A percentile compares a stretch with the other conserved stretches of the same genome.
Evolutionary conservation across 2,329 filamentous ascomycete genomes (phyloP).

Genomic region (Erysiphe pulchra): DNA sequence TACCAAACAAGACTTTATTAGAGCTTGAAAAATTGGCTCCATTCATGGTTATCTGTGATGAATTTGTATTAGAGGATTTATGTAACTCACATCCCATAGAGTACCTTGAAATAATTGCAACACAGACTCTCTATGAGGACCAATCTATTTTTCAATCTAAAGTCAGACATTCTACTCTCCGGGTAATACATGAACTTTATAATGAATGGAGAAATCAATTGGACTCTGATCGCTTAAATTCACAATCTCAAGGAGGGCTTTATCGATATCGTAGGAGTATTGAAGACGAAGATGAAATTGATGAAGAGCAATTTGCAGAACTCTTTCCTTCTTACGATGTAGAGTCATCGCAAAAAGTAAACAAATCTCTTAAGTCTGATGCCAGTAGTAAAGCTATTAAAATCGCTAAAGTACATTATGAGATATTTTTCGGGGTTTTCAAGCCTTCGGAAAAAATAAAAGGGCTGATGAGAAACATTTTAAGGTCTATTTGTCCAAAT

Average conservation of each 20-base stretch:
- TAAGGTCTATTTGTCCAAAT: slow-evolving; percentile 7
- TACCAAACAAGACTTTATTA: slow-evolving; percentile 2
- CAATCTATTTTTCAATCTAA: slow-evolving; percentile 16
- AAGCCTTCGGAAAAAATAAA: slow-evolving; percentile 8
- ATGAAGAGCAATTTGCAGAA: slow-evolving; percentile 49
- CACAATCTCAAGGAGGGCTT: slow-evolving; percentile 46
- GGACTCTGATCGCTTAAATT: slow-evolving; percentile 47
- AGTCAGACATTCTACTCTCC: slow-evolving; percentile 30
- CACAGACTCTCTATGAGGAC: slow-evolving; percentile 23
- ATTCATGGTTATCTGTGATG: slow-evolving; percentile 23
- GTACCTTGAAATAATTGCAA: slow-evolving; percentile 23
- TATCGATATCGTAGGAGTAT: slow-evolving; percentile 63
- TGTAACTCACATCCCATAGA: slow-evolving; percentile 16
- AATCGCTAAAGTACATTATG: slow-evolving; percentile 32
- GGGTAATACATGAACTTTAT: slow-evolving; percentile 48
- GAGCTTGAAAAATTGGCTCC: slow-evolving; percentile 23
- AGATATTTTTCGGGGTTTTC: slow-evolving; percentile 13
- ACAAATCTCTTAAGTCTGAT: slow-evolving; percentile 1
- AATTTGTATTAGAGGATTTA: slow-evolving; percentile 2
- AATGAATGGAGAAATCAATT: slow-evolving; percentile 58
- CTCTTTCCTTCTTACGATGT: slow-evolving; percentile 60
- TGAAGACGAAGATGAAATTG: slow-evolving; percentile 50
- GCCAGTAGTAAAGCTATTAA: slow-evolving; percentile 20
- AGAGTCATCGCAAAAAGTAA: slow-evolving; percentile 6
- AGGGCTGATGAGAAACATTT: slow-evolving; percentile 9